These are phyloP conservation scores for Colletotrichum euphorbiae DNA, from an alignment of 2,329 filamentous ascomycete species.

Conservation along the genomic window DNA sequence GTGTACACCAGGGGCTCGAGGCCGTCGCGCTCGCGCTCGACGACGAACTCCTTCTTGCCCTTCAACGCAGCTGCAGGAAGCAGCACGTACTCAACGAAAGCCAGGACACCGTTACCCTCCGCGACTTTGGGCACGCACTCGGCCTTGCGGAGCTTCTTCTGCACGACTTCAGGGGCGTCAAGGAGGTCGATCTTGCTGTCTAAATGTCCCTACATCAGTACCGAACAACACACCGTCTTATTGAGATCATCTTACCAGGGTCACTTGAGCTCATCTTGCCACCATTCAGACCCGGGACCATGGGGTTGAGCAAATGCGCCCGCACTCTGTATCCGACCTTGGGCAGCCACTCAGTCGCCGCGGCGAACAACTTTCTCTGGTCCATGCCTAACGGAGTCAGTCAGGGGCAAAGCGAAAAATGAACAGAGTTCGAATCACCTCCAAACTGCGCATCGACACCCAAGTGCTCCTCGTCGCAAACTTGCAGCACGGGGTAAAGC, in stretches of 20 bases:
- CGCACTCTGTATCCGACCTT: constrained; percentile 83
- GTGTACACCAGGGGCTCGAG: constrained; percentile 82
- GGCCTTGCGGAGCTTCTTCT: constrained; percentile 89
- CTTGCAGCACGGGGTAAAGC: constrained; percentile 89
- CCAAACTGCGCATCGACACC: constrained; percentile 91
- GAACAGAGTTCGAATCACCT: constrained; percentile 53
- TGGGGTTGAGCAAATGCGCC: constrained; percentile 78
- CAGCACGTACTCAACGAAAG: constrained; percentile 88
- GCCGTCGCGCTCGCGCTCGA: constrained; percentile 73
- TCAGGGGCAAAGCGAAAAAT: too few species aligned
- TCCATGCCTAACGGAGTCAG: constrained; percentile 63
- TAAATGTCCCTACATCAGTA: constrained; percentile 28
- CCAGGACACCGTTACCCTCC: constrained; percentile 87
- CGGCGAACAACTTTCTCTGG: constrained; percentile 89
- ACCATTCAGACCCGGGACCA: constrained; percentile 87
- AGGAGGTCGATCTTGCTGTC: constrained; percentile 96
- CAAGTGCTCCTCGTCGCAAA: constrained; percentile 90
- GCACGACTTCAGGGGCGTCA: constrained; percentile 78
- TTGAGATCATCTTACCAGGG: constrained; percentile 58
- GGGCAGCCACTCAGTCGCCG: constrained; percentile 86
- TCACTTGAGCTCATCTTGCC: constrained; percentile 89
- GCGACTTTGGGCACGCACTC: constrained; percentile 79
- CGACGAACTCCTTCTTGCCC: constrained; percentile 70
- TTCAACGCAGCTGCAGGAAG: constrained; percentile 79
- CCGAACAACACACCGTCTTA: background rate